Evolutionary conservation across 495 filamentous ascomycete species (phyloP), one percentile per base, ranked within the genome.

Genomic region (Neurospora sp.): DNA sequence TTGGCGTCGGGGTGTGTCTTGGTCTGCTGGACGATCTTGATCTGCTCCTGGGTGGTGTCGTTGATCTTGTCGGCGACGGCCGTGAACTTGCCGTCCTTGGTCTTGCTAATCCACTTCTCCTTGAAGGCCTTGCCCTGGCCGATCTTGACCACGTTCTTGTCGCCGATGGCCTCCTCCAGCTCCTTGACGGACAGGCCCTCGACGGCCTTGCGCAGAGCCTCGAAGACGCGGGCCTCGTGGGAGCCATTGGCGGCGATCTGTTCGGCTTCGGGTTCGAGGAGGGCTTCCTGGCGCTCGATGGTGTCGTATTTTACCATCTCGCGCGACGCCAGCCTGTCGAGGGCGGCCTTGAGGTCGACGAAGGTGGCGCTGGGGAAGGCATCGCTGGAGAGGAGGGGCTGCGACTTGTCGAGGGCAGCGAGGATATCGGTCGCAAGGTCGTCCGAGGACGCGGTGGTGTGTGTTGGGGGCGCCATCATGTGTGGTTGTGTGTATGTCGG

Each of bases 121-220:
- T 94, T 97, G 85, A 98, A 95, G 59, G 96, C 96, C 83, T 94
- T 97, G 71, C 94, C 93, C 80, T 95, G 93, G n/a, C 96, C 96
- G 62, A 98, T 84, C 82, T 94, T 97, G 72, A 92, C 90, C 69
- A 90, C 89, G n/a, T 90, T 91, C 83, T 92, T 92, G 76, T 93
- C 93, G 66, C 96, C 93, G 76, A 93, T 88, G 14, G 84, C 86
- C 78, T 84, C 84, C 82, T 89, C 87, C 74, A 97, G 84, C 74
- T 98, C 94, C 75, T 88, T 85, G 73, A 97, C 90, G 78, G 91
- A 91, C 76, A 96, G 84, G 41, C 96, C 91, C 72, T 92, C 91
- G 74, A 97, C 80, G 42, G 92, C 91, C 74, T 89, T 86, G 75
- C 89, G 86, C 20, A 98, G 88, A 5, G 92, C 94, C 74, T 94